A percentile compares a stretch with the other conserved stretches of the same genome.
phyloP scores from a whole-genome alignment of 202 grass and related monocot genomes.

The Elaeis oleifera region DNA sequence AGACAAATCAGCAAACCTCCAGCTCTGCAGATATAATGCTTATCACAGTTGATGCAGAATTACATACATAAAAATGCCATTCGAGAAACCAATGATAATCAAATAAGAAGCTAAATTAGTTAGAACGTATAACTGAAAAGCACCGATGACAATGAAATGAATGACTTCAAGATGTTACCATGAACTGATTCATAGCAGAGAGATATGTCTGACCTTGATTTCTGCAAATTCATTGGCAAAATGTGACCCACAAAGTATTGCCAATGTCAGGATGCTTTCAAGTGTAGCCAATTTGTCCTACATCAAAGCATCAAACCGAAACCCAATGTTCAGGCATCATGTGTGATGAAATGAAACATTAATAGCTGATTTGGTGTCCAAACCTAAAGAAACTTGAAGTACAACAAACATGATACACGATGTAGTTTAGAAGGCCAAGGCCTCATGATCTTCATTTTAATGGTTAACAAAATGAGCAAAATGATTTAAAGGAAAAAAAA shows the following conservation, averaged over 20 bases:
- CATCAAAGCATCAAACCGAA: neutral
- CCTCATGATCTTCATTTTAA: no score
- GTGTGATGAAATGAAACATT: neutral
- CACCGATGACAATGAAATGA: no score
- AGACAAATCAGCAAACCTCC: no score
- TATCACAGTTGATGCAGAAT: no score
- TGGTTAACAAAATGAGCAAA: no score
- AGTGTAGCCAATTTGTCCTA: conserved; percentile 56
- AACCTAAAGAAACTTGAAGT: no score
- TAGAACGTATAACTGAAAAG: no score
- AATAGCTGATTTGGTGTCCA: neutral
- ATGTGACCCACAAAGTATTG: conserved; percentile 27
- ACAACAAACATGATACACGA: no score
- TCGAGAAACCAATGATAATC: neutral
- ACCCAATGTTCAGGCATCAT: neutral
- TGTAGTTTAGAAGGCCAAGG: no score
- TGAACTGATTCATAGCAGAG: conserved; percentile 16
- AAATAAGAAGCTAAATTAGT: no score
- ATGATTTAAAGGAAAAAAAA: no score
- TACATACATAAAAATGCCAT: conserved; percentile 11
- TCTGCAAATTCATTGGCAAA: conserved; percentile 31
- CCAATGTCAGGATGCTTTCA: conserved; percentile 46
- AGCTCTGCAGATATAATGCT: no score
- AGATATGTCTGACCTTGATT: conserved; percentile 45
- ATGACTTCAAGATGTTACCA: neutral